These are phyloP conservation scores for Macrophomina phaseolina DNA, from an alignment of 2,329 filamentous ascomycete genomes.

Conservation along the genomic window DNA sequence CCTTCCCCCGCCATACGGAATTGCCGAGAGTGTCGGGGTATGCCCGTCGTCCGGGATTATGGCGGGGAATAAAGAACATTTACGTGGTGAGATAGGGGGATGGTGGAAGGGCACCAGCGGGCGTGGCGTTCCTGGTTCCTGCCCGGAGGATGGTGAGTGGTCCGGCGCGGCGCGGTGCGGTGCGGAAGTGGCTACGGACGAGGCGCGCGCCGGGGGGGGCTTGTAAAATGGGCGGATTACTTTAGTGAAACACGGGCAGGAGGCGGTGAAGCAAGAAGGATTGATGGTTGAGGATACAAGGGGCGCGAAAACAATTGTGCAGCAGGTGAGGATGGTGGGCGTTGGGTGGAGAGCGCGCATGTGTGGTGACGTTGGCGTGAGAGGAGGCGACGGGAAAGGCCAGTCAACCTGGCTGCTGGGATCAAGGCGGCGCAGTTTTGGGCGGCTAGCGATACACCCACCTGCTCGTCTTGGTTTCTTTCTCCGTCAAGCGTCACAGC, in stretches of 20 bases:
- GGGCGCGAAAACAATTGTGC: not conserved
- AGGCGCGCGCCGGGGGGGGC: not conserved
- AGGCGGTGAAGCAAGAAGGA: not conserved
- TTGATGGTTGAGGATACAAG: not conserved
- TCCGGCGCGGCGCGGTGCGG: constrained; percentile 8
- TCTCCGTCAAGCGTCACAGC: not conserved
- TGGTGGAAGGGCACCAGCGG: not conserved
- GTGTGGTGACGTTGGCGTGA: constrained; percentile 1
- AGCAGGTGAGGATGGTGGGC: not conserved
- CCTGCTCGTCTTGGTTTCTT: not conserved
- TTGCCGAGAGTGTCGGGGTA: too few relatives aligned
- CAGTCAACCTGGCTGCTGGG: not conserved
- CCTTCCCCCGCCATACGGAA: too few relatives aligned
- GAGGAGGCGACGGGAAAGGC: not conserved
- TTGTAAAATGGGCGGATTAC: too few relatives aligned
- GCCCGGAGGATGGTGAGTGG: not conserved
- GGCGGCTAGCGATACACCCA: not conserved
- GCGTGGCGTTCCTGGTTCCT: not conserved
- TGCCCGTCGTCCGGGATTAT: too few relatives aligned
- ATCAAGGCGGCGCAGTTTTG: not conserved
- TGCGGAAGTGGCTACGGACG: not conserved
- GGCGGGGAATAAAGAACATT: too few relatives aligned
- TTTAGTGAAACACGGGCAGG: not conserved
- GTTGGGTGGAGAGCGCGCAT: not conserved
- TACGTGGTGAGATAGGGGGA: not conserved